Conservation (phyloP, 345 rosid genomes). For the Nephelium lappaceum region DNA sequence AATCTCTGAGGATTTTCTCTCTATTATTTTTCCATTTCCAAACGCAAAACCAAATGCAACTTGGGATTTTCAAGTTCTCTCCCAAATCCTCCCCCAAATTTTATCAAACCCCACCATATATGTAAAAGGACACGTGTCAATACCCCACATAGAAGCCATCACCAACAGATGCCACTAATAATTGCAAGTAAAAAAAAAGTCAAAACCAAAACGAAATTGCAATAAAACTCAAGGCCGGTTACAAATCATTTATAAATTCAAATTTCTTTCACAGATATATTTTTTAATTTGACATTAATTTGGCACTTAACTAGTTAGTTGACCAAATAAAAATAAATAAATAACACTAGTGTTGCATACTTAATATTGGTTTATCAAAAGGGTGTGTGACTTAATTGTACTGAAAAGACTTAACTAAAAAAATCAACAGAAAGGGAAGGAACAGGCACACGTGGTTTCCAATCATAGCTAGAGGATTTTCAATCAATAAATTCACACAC, state of each 20-base stretch:
- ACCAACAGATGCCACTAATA: too few relatives aligned
- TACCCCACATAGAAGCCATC: not conserved
- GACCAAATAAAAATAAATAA: too few relatives aligned
- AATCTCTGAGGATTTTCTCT: constrained; percentile 3
- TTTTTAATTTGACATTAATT: not conserved
- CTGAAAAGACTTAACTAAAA: too few relatives aligned
- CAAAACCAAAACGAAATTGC: not conserved
- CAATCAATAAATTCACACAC: not conserved
- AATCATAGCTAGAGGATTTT: not conserved
- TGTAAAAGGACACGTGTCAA: not conserved
- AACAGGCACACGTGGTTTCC: constrained; percentile 10
- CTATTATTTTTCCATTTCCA: too few relatives aligned
- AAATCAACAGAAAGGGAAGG: not conserved
- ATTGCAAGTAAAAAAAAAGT: too few relatives aligned
- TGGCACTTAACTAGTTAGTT: not conserved
- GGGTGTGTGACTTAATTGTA: not conserved
- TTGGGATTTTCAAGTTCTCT: not conserved
- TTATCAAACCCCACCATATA: not conserved
- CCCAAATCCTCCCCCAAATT: not conserved
- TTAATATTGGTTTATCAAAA: too few relatives aligned
- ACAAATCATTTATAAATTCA: too few relatives aligned
- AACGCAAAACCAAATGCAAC: not conserved
- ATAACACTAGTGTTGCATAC: too few relatives aligned
- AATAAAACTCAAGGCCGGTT: not conserved
- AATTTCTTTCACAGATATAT: too few relatives aligned